Conservation (phyloP, 768 basidiomycete species). For the Pleurotus cornucopiae region DNA sequence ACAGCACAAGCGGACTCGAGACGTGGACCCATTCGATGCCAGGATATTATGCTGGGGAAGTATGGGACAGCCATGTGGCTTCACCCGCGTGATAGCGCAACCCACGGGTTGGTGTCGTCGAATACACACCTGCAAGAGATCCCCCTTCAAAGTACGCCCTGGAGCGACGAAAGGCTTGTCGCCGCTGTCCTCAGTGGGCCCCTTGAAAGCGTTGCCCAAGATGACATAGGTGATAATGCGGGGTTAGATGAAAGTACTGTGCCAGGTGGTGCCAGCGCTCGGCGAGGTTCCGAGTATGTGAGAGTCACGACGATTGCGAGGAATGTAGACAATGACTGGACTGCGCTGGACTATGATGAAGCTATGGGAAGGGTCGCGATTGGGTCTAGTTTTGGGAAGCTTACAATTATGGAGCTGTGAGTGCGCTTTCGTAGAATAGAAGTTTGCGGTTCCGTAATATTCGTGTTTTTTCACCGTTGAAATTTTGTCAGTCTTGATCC, state of each 20-base stretch:
- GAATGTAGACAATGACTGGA: slow-evolving; percentile 42
- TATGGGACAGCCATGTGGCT: slow-evolving; percentile 63
- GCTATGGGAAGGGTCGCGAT: slow-evolving; percentile 47
- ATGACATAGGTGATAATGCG: neutral
- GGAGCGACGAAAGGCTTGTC: slow-evolving; percentile 36
- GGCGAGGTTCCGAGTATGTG: slow-evolving; percentile 5
- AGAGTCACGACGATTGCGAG: slow-evolving; percentile 16
- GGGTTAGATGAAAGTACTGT: slow-evolving; percentile 9
- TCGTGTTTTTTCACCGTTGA: too few species aligned
- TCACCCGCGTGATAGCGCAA: slow-evolving; percentile 45
- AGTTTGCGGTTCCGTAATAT: slow-evolving; percentile 5
- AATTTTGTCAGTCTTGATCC: too few species aligned
- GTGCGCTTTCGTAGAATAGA: neutral
- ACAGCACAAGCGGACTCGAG: slow-evolving; percentile 30
- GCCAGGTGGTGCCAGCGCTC: neutral
- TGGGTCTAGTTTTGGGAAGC: slow-evolving; percentile 43
- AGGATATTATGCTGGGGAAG: slow-evolving; percentile 47
- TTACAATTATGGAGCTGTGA: slow-evolving; percentile 37
- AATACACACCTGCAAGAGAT: slow-evolving; percentile 10
- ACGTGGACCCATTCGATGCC: slow-evolving; percentile 52
- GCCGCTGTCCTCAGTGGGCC: slow-evolving; percentile 50
- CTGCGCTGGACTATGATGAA: slow-evolving; percentile 61
- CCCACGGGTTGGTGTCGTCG: slow-evolving; percentile 29
- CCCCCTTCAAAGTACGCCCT: slow-evolving; percentile 10
- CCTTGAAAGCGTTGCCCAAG: slow-evolving; percentile 12